Evolutionary conservation across 495 filamentous ascomycete genomes (phyloP).

Genomic region (Chaetomidium leptoderma): DNA sequence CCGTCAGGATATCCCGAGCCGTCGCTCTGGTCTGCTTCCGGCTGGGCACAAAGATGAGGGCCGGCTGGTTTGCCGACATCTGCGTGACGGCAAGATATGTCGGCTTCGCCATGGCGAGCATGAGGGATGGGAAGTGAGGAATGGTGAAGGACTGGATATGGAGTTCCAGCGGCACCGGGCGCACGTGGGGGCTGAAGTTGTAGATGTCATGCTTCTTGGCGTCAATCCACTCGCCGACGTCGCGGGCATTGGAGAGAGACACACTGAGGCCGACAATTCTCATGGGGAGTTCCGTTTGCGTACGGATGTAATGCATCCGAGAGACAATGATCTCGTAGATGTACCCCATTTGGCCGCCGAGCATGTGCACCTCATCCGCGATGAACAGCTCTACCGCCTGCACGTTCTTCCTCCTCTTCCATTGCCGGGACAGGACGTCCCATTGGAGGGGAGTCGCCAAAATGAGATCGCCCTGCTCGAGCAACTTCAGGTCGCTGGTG

Average conservation of each 20-base stretch:
- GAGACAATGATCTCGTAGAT: slow-evolving; percentile 95
- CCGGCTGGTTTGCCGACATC: slow-evolving; percentile 80
- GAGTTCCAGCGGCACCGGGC: slow-evolving; percentile 83
- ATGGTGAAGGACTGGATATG: slow-evolving; percentile 95
- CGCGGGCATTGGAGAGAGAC: slow-evolving; percentile 85
- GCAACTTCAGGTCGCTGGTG: slow-evolving; percentile 81
- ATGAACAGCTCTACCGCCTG: slow-evolving; percentile 89
- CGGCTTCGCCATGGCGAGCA: slow-evolving; percentile 97
- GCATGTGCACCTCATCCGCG: slow-evolving; percentile 91
- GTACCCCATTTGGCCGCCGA: slow-evolving; percentile 86
- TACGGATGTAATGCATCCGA: slow-evolving; percentile 92
- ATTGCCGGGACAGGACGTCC: slow-evolving; percentile 92
- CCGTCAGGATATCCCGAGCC: slow-evolving; percentile 80
- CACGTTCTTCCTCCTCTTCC: slow-evolving; percentile 93
- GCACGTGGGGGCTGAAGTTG: slow-evolving; percentile 93
- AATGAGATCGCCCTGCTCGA: slow-evolving; percentile 86
- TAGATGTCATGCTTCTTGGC: slow-evolving; percentile 98
- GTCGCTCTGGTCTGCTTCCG: slow-evolving; percentile 88
- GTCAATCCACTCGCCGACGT: slow-evolving; percentile 97
- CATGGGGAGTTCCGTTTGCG: slow-evolving; percentile 78
- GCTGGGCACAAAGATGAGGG: slow-evolving; percentile 85
- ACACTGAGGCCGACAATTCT: slow-evolving; percentile 89
- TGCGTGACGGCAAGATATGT: slow-evolving; percentile 81
- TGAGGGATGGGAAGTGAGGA: slow-evolving; percentile 93
- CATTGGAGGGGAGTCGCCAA: slow-evolving; percentile 90